A percentile compares a stretch with the other conserved stretches of the same genome.
phyloP scores from a whole-genome alignment of 495 filamentous ascomycete species.

The Aspergillus cavernicola region DNA sequence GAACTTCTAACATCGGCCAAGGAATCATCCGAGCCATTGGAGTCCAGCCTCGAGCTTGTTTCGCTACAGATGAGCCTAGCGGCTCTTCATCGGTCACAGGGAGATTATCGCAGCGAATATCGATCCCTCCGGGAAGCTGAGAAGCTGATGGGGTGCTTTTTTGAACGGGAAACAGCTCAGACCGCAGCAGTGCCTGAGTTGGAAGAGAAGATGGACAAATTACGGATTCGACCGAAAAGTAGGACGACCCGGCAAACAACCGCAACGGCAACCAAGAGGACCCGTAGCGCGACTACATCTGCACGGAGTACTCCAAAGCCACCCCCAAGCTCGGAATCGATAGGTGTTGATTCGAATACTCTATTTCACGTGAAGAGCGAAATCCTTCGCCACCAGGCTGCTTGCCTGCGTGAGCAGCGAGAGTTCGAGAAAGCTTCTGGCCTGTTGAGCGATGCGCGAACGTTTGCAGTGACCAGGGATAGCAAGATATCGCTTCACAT shows the following conservation, averaged over 20 bases:
- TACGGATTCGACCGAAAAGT: constrained; percentile 31
- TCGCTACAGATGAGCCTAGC: constrained; percentile 45
- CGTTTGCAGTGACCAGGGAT: constrained; percentile 33
- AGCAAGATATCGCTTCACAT: constrained; percentile 41
- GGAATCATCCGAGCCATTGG: constrained; percentile 32
- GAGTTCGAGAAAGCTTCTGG: constrained; percentile 39
- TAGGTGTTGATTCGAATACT: constrained; percentile 52
- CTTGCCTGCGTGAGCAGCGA: constrained; percentile 35
- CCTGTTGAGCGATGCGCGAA: constrained; percentile 31
- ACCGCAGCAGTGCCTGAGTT: constrained; percentile 21
- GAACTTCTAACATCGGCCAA: constrained; percentile 54
- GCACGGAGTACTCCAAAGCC: constrained; percentile 27
- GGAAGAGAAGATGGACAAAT: constrained; percentile 39
- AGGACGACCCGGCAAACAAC: constrained; percentile 24
- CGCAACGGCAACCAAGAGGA: constrained; percentile 26
- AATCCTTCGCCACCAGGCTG: constrained; percentile 63
- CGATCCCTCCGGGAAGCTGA: constrained; percentile 41
- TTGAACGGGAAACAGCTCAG: constrained; percentile 20
- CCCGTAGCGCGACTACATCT: constrained; percentile 34
- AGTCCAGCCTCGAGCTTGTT: constrained; percentile 45
- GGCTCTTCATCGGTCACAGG: constrained; percentile 35
- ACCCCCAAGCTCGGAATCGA: constrained; percentile 22
- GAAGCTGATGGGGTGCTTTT: constrained; percentile 32
- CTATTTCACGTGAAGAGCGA: constrained; percentile 56
- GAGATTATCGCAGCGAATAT: constrained; percentile 48